Evolutionary conservation across 2,329 filamentous ascomycete species (phyloP), one percentile per base, ranked within the genome.

Genomic region (Septoria petroselini): DNA sequence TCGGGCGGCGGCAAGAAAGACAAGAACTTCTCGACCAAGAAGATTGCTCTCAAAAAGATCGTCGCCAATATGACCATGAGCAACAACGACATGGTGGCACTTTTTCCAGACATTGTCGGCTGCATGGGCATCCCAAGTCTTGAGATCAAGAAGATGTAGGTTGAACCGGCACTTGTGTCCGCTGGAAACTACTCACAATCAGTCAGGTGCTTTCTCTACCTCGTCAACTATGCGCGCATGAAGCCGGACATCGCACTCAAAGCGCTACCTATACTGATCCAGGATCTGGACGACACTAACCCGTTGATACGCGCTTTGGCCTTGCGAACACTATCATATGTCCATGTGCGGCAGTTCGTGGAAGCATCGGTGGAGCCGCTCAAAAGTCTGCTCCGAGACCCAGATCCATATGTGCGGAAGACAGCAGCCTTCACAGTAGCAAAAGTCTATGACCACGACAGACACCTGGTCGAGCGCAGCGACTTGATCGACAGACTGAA

Each of bases 51-150:
- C 57, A 98, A 98, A 80, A 96, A 96, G 79, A 97, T 98, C 62
- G 93, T 98, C 63, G 93, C 93, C 69, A 98, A 98, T 70, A 98
- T 98, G 93, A 98, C 93, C 58, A 98, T 98, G 93, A 97, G 91
- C 81, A 98, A 98, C 74, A 98, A 97, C 67, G 93, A 98, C 71
- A 98, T 98, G 93, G 86, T 97, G 48, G 90, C 89, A 31, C 77
- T 98, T 44, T 98, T 98, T 63, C 90, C 91, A 14, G 93, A 98
- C 68, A 86, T 98, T 53, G 88, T 98, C 62, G 84, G 78, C 56
- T 97, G 91, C 76, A 98, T 98, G 93, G 83, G 88, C 62, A 88
- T 98, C 55, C 86, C 85, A 44, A 95, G 87, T 64, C 75, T 98
- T 69, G 93, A 98, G 73, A 96, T 98, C 73, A 98, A 98, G 81